Base-by-base conservation (phyloP, 352 stramenopile species). In the Phytophthora idaei region DNA sequence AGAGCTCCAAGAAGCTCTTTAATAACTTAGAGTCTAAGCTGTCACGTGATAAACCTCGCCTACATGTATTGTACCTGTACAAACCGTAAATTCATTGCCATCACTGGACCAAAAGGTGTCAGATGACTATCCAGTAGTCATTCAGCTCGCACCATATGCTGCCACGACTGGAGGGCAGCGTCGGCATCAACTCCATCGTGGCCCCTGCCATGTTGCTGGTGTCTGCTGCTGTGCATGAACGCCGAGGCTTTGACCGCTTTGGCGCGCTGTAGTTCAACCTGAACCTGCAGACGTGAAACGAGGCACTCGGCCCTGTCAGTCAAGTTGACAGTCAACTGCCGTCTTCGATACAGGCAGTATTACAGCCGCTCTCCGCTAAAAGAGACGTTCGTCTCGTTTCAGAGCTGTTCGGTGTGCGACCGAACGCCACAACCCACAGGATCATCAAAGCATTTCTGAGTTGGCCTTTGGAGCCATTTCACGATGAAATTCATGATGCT, bases 401-500 rank as follows among this genome's bases (percentile, higher is more conserved):
- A 64, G 58, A 65, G 52, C 51, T 47, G 53, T 57, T 63, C 51
- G 44, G 52, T 41, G 27, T 37, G 36, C 47, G 51, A 57, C 49
- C 39, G 41, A 59, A 17, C 25, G 11, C 32, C 17, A 17, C 47
- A 64, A 64, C 48, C 50, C 32, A 54, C 14, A 34, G n/a, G 37
- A 37, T 61, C 60, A 61, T 53, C 50, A 67, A 57, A 50, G 57
- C 46, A 45, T 64, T 52, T 65, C 57, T 65, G 48, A 65, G 10
- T 65, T 58, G 57, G 29, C 21, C 45, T 15, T 12, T 15, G 50
- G 8, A 47, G 36, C 36, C 10, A 42, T 37, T 37, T 12, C 36
- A 42, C 8, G 36, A 1, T 42, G 12, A 3, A 42, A 12, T 37
- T 12, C 36, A 42, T n/a, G 36, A 1, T 42, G 12, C 10, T 42